These are phyloP conservation scores for Cyberlindnera mycetangii DNA, from an alignment of 805 yeast genomes.

Conservation along the genomic window DNA sequence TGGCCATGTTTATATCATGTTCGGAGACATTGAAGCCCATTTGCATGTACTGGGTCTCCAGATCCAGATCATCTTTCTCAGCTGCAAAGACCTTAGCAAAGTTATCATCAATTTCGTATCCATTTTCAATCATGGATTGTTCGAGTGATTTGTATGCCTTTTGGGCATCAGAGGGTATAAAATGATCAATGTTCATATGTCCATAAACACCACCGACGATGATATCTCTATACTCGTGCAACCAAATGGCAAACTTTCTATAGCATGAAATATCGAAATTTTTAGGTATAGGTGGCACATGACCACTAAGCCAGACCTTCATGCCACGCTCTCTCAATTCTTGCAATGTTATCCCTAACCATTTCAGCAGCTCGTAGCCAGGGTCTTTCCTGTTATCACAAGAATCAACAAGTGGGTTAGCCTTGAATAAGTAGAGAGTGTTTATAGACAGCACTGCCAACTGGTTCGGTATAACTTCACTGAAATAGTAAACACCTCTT, in stretches of 20 bases:
- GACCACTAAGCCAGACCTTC: constrained; percentile 88
- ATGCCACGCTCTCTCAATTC: constrained; percentile 70
- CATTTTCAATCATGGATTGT: constrained; percentile 22
- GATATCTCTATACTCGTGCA: constrained; percentile 78
- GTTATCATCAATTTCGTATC: constrained; percentile 30
- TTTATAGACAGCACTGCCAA: constrained; percentile 78
- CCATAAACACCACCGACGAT: constrained; percentile 83
- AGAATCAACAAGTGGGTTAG: constrained; percentile 79
- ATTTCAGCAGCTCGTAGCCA: constrained; percentile 70
- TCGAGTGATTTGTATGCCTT: constrained; percentile 52
- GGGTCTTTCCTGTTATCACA: constrained; percentile 74
- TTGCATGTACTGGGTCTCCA: constrained; percentile 25
- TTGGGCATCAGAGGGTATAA: constrained; percentile 69
- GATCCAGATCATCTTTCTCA: constrained; percentile 23
- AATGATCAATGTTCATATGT: constrained; percentile 89
- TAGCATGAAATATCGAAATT: constrained; percentile 72
- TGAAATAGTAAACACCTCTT: constrained; percentile 70
- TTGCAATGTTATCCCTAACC: constrained; percentile 73
- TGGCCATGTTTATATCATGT: constrained; percentile 27
- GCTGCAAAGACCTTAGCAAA: constrained; percentile 12
- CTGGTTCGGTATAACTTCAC: constrained; percentile 75
- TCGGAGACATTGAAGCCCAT: constrained; percentile 22
- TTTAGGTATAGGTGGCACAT: constrained; percentile 83
- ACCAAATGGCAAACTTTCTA: constrained; percentile 76
- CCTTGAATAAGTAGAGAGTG: constrained; percentile 69